A percentile compares a stretch with the other conserved stretches of the same genome.
phyloP scores from a whole-genome alignment of 371 early-diverging fungal genomes.

The Sanchytrium tribonematis region DNA sequence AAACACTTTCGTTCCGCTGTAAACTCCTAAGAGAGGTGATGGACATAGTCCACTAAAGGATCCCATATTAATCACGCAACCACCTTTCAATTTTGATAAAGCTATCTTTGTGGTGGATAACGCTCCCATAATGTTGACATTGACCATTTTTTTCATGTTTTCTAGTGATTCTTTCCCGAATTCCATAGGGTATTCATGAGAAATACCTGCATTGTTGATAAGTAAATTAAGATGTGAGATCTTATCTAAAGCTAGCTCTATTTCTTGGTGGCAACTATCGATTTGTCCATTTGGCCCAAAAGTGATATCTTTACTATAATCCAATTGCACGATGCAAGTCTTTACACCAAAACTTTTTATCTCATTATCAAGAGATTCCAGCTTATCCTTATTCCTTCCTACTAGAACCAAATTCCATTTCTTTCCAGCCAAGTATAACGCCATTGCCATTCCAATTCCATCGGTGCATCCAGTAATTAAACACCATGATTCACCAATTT shows the following conservation, averaged over 20 bases:
- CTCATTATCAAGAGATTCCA: constrained; percentile 5
- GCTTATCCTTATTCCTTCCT: constrained; percentile 8
- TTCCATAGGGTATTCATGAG: constrained; percentile 4
- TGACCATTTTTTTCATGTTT: constrained; percentile 4
- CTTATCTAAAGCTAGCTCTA: constrained; percentile 1
- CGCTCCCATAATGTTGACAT: not conserved
- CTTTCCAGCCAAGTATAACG: constrained; percentile 7
- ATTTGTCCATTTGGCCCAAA: not conserved
- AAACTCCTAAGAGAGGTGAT: constrained; percentile 9
- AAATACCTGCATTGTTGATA: constrained; percentile 10
- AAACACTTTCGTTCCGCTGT: constrained; percentile 2
- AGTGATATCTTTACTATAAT: not conserved
- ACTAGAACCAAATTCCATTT: constrained; percentile 10
- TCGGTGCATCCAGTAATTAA: constrained; percentile 12
- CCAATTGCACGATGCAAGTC: not conserved
- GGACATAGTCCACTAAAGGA: constrained; percentile 8
- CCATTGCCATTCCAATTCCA: constrained; percentile 11
- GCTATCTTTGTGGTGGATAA: constrained; percentile 4
- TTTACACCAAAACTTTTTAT: not conserved
- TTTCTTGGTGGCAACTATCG: not conserved
- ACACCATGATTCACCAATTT: not conserved
- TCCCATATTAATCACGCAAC: constrained; percentile 10
- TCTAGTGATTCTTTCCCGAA: constrained; percentile 6
- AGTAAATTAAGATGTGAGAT: constrained; percentile 6
- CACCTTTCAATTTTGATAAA: constrained; percentile 6